phyloP scores from a whole-genome alignment of 129 eudicot species.

The Oenanthe sinensis region DNA sequence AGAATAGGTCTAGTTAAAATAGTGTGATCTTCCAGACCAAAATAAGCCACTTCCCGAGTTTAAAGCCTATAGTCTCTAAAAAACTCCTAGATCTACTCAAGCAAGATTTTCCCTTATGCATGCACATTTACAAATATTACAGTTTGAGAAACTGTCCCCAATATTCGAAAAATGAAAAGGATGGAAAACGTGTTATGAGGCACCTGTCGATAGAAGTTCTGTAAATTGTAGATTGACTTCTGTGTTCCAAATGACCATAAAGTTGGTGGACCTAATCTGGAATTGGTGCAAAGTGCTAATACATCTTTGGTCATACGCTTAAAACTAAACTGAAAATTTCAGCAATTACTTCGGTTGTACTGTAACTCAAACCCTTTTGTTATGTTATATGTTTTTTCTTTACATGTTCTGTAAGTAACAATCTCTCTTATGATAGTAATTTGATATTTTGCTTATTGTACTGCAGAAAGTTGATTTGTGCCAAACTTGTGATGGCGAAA shows the following conservation, averaged over 20 bases:
- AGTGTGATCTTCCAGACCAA: background rate
- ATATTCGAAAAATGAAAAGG: background rate
- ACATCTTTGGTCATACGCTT: background rate
- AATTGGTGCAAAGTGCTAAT: background rate
- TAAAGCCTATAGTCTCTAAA: background rate
- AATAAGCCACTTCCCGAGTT: background rate
- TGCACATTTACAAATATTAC: background rate
- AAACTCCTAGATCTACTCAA: background rate
- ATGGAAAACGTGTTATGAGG: background rate
- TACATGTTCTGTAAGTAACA: background rate
- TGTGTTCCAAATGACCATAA: background rate
- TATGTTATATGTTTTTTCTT: background rate
- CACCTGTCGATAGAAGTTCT: background rate
- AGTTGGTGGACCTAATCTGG: background rate
- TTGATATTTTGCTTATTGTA: background rate
- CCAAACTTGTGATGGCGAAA: slow-evolving; percentile 64
- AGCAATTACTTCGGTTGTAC: background rate
- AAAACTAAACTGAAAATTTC: background rate
- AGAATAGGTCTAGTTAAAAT: background rate
- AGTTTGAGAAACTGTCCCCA: background rate
- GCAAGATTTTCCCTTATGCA: background rate
- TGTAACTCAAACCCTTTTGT: background rate
- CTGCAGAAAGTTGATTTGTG: slow-evolving; percentile 73
- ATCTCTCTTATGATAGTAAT: background rate
- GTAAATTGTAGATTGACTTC: background rate